A percentile compares a stretch with the other conserved stretches of the same genome.
These are phyloP conservation scores for Plectosphaerella cucumerina DNA, from an alignment of 2,329 filamentous ascomycete species.

Conservation along the genomic window DNA sequence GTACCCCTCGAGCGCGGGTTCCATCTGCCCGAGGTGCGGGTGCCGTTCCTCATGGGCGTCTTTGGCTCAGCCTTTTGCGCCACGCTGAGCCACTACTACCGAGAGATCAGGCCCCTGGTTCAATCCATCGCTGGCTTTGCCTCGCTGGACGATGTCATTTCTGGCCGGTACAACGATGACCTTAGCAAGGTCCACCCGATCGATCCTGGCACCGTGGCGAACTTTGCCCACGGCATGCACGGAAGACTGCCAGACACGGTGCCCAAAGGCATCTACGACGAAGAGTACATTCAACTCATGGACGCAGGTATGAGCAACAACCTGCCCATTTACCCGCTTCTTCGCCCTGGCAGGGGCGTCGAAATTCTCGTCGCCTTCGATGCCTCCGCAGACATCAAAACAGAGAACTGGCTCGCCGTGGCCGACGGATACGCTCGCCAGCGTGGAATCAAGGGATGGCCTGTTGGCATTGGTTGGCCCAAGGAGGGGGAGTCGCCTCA, in stretches of 20 bases:
- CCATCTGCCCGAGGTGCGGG: conserved; percentile 76
- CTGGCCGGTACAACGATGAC: conserved; percentile 71
- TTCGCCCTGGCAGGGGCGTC: conserved; percentile 82
- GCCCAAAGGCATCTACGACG: conserved; percentile 70
- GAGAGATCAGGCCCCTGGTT: conserved; percentile 81
- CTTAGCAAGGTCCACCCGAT: conserved; percentile 92
- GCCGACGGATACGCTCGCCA: conserved; percentile 90
- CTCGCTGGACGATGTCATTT: conserved; percentile 76
- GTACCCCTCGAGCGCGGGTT: conserved; percentile 60
- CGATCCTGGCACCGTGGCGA: conserved; percentile 85
- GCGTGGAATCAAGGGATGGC: conserved; percentile 90
- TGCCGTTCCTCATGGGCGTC: conserved; percentile 85
- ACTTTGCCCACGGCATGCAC: conserved; percentile 80
- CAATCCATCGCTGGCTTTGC: conserved; percentile 70
- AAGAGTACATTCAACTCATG: conserved; percentile 77
- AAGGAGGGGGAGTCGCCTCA: conserved; percentile 53
- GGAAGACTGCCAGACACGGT: conserved; percentile 69
- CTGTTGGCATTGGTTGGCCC: conserved; percentile 91
- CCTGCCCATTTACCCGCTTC: conserved; percentile 87
- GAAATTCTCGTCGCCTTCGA: conserved; percentile 93
- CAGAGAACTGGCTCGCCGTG: conserved; percentile 94
- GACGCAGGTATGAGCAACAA: conserved; percentile 99
- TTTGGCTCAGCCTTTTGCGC: conserved; percentile 97
- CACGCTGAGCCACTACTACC: conserved; percentile 93
- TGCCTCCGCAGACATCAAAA: conserved; percentile 86